Base-by-base conservation (phyloP, 257 asterid species). In the Henckelia pumila region DNA sequence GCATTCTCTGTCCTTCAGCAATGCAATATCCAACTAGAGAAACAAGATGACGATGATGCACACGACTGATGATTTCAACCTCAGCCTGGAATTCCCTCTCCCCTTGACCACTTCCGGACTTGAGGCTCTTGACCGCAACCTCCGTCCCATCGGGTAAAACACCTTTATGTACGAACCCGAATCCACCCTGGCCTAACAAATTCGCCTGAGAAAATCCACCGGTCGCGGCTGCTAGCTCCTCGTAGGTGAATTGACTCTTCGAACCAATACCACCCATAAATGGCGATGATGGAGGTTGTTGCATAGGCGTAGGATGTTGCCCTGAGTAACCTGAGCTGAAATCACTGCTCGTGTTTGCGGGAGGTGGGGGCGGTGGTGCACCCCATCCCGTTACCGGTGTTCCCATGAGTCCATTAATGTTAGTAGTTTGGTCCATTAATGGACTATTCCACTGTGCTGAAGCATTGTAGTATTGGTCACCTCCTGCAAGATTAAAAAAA, bases 11-110 rank as follows among this genome's bases (percentile, higher is more conserved):
- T 0, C 76, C 77, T 1, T 76, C 79, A 16, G 86, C 80, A 71
- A 92, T 92, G 81, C 95, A 92, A 73, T 89, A 92, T 9, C 98
- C 98, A 20, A 92, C 97, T 24, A 92, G 97, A n/a, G 97, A 88
- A 14, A 92, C 98, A 21, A 92, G 96, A 66, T 92, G 97, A 17
- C 96, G 95, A 73, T 92, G 98, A 70, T 92, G 98, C 56, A 89
- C 96, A 7, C 98, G 94, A 74, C 96, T 92, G 73, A 92, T 92
- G 76, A 89, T 92, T 33, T 89, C 98, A 7, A 92, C 98, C 84
- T 92, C 98, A 13, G 98, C 98, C 71, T 88, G 98, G 72, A 92
- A 92, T 62, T 92, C 98, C 13, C 98, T 69, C 64, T 92, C 98
- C 1, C 98, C 97, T 66, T 92, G 98, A 3, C 98, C 98, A 52